Conservation (phyloP, 2,329 filamentous ascomycete species). For the Juglanconis juglandina region DNA sequence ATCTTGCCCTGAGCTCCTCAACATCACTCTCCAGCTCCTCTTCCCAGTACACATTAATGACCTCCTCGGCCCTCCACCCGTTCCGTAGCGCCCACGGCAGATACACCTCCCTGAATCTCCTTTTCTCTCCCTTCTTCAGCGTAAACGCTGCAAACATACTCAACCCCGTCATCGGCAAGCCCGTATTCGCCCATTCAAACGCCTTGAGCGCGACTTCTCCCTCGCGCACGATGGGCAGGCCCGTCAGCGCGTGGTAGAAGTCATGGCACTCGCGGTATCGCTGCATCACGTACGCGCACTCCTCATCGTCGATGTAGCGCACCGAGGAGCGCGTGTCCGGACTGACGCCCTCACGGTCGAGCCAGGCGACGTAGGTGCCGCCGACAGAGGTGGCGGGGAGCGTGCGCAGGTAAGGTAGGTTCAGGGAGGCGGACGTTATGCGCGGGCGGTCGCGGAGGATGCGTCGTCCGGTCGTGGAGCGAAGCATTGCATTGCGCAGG, state of each 20-base stretch:
- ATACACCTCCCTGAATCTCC: slow-evolving; percentile 70
- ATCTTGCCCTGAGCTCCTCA: slow-evolving; percentile 64
- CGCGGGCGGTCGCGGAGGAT: slow-evolving; percentile 88
- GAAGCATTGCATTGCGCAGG: slow-evolving; percentile 88
- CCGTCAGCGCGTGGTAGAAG: slow-evolving; percentile 94
- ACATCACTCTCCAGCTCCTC: slow-evolving; percentile 85
- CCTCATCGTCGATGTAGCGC: slow-evolving; percentile 87
- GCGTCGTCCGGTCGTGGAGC: slow-evolving; percentile 75
- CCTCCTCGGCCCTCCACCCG: slow-evolving; percentile 69
- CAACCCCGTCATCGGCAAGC: slow-evolving; percentile 91
- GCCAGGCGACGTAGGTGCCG: slow-evolving; percentile 78
- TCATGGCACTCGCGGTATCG: slow-evolving; percentile 96
- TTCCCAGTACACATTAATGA: slow-evolving; percentile 98
- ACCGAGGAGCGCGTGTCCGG: slow-evolving; percentile 83
- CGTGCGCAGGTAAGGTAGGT: slow-evolving; percentile 65
- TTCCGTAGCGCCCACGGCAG: slow-evolving; percentile 89
- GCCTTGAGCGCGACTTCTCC: slow-evolving; percentile 97
- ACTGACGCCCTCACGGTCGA: slow-evolving; percentile 90
- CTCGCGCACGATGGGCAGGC: slow-evolving; percentile 86
- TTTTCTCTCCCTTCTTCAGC: slow-evolving; percentile 76
- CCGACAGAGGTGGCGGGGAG: slow-evolving; percentile 75
- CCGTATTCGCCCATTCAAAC: slow-evolving; percentile 93
- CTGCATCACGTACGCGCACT: slow-evolving; percentile 98
- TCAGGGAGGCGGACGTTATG: slow-evolving; percentile 71
- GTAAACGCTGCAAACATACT: slow-evolving; percentile 83